Evolutionary conservation across 176 grass and related monocot species (phyloP), one percentile per base, ranked within the genome.

Genomic region (Avena atlantica): DNA sequence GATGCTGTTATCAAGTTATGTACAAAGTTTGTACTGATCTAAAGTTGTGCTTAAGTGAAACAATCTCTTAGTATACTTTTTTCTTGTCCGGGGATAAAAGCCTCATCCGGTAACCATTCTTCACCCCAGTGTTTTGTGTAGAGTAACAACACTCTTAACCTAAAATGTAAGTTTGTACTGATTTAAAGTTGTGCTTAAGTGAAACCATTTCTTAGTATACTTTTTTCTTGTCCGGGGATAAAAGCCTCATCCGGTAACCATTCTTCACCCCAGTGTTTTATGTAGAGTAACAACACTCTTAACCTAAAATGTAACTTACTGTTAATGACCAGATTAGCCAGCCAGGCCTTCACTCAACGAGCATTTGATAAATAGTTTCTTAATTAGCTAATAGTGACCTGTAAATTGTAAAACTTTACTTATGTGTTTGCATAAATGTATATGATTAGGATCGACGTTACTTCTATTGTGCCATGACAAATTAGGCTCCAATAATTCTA

Each of bases 161-260:
- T 40, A 31, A 81, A 17, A 44, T 78, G 3, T 48, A 31, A 19
- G 50, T 88, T 88, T 16, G 27, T 44, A 73, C 51, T 9, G 20
- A 78, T 11, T 78, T 9, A 36, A 34, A 37, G 27, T 36, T 61
- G 25, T 79, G 15, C 24, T 52, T 27, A 36, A 58, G 44, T 29
- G 4, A 68, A 75, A 63, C 0, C 24, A 12, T 83, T 82, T 71
- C 37, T 81, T 51, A 51, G 61, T 81, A 50, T 66, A 66, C 15
- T 31, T 9, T 5, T 55, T 83, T 13, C 31, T 71, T 6, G 31
- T 70, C 2, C 71, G 34, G 23, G 12, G 31, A 82, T 51, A 8
- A 76, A 66, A 82, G 60, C 19, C 51, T 29, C 79, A 84, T 12
- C 14, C 14, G 58, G 58, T 29, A 27, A 45, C 36, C 42, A 5